Evolutionary conservation across 768 basidiomycete genomes (phyloP), one percentile per base, ranked within the genome.

Genomic region (Podaxis sp.): DNA sequence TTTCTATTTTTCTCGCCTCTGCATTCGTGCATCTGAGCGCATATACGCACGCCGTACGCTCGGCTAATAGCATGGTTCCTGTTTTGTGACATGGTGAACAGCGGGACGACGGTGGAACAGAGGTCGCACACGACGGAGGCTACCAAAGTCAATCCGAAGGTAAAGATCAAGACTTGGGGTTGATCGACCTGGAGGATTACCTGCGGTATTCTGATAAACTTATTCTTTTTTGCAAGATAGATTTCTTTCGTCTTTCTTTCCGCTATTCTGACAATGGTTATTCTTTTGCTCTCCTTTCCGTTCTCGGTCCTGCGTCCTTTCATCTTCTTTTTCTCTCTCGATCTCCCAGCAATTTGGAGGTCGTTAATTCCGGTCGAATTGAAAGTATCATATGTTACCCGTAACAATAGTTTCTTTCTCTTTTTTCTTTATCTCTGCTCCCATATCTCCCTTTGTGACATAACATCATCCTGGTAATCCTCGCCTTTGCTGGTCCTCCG

Each of bases 291-390:
- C n/a, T 21, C 27, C 14, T 27, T 25, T 50, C 23, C 27, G 21
- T 28, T 10, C 47, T 25, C 25, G 47, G 1, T 21, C 11, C 14
- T 47, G 10, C 16, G 6, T 32, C 44, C 27, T 10, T 35, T 42
- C 3, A 14, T 44, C 42, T 18, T 28, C 16, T 55, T 46, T 55
- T 55, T 18, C 40, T 44, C 11, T 16, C 40, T 14, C 5, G 57
- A 25, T 50, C 48, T 58, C 57, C 57, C 57, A 58, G 21, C 47
- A 58, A 18, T 58, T 58, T 50, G 57, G 57, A 58, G 55, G 27
- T 36, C 44, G 36, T 23, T 1, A 58, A 10, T 25, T 16, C 18
- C 5, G 16, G 21, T 4, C 13, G 36, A 28, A 57, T 37, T 4
- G 44, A 48, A 57, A 57, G 55, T 57, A 57, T 47, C 32, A 37